Evolutionary conservation across 2,329 filamentous ascomycete genomes (phyloP).

Genomic region (Claviceps lovelessii): DNA sequence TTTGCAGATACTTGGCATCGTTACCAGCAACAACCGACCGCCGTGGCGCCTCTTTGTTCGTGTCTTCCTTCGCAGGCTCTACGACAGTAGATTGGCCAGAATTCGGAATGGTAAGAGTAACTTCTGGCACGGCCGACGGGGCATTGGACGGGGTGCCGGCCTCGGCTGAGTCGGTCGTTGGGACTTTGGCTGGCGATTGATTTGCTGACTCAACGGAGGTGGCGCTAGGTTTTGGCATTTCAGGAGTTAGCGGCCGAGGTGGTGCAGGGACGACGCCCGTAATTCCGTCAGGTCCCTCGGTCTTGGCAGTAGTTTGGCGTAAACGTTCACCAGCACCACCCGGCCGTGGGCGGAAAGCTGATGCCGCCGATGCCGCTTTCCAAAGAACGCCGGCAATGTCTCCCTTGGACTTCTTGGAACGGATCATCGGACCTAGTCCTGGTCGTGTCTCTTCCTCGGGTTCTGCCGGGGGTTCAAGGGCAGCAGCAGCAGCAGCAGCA

Average conservation of each 20-base stretch:
- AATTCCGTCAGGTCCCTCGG: constrained; percentile 72
- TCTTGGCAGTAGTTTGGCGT: constrained; percentile 43
- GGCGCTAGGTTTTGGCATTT: constrained; percentile 15
- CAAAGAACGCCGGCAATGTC: constrained; percentile 64
- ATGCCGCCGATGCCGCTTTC: constrained; percentile 49
- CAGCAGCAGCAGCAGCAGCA: constrained; percentile 5
- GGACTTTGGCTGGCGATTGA: neutral
- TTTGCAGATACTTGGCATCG: constrained; percentile 63
- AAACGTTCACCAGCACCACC: constrained; percentile 77
- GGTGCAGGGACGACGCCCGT: constrained; percentile 78
- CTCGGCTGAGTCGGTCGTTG: neutral
- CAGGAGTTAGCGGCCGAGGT: constrained; percentile 26
- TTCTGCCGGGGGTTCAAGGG: constrained; percentile 10
- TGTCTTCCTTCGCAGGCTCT: constrained; percentile 15
- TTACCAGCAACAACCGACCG: constrained; percentile 55
- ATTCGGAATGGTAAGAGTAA: constrained; percentile 41
- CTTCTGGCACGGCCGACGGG: constrained; percentile 31
- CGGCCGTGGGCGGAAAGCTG: constrained; percentile 66
- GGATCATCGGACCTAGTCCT: constrained; percentile 82
- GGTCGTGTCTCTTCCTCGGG: constrained; percentile 39
- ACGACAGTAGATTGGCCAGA: constrained; percentile 26
- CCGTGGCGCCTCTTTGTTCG: constrained; percentile 33
- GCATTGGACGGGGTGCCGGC: neutral
- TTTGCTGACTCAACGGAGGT: neutral
- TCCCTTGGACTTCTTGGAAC: constrained; percentile 56